A percentile compares a stretch with the other conserved stretches of the same genome.
Conservation (phyloP, 1,139 yeast species). For the Zygosaccharomyces pseudobailii region DNA sequence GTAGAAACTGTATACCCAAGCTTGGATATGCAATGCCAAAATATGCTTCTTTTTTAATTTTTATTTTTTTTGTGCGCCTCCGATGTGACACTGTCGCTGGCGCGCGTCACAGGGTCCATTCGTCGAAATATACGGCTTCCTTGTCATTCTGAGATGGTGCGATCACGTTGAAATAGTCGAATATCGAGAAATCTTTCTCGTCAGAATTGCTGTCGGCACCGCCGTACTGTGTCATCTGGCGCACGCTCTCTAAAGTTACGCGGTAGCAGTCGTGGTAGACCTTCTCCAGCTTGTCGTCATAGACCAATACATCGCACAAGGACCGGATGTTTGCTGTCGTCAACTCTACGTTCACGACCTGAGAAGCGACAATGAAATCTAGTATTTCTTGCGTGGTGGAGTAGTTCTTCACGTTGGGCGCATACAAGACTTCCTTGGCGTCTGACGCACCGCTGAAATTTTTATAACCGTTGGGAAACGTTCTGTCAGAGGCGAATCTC, state of each 20-base stretch:
- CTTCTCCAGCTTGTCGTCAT: constrained; percentile 78
- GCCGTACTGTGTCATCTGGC: constrained; percentile 33
- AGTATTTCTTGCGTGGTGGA: constrained; percentile 70
- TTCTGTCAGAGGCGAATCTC: constrained; percentile 72
- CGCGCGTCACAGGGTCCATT: constrained; percentile 32
- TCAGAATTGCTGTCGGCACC: constrained; percentile 8
- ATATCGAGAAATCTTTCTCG: constrained; percentile 35
- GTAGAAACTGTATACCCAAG: background rate
- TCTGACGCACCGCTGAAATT: constrained; percentile 25
- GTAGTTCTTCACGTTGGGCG: constrained; percentile 55
- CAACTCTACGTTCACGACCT: constrained; percentile 79
- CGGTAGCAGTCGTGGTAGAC: constrained; percentile 51
- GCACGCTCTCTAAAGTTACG: constrained; percentile 50
- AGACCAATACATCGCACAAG: constrained; percentile 80
- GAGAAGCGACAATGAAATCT: constrained; percentile 67
- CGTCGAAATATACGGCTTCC: constrained; percentile 39
- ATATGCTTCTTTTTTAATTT: constrained; percentile 2
- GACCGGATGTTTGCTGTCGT: constrained; percentile 69
- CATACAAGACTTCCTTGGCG: constrained; percentile 39
- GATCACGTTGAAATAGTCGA: constrained; percentile 33
- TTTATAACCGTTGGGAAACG: constrained; percentile 68
- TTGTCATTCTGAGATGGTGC: constrained; percentile 33
- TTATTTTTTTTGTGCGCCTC: background rate
- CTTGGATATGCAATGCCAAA: background rate
- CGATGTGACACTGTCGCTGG: background rate